Conservation (phyloP, 2,329 filamentous ascomycete genomes). For the Aspergillus intermedius region DNA sequence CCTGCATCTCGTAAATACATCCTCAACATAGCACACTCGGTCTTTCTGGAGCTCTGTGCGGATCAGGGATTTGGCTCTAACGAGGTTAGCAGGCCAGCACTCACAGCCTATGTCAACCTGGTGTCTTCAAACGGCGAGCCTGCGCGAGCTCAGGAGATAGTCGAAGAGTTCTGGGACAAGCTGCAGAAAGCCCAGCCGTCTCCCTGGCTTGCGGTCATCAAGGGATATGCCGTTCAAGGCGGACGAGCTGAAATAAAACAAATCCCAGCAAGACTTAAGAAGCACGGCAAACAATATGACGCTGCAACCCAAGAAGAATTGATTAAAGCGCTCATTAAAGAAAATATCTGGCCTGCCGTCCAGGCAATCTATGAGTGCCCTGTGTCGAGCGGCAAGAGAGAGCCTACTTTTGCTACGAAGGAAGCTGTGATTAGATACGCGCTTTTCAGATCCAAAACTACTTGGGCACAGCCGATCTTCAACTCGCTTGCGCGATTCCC, state of each 20-base stretch:
- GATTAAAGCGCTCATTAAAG: conserved; percentile 56
- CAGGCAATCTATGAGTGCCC: conserved; percentile 62
- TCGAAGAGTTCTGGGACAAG: conserved; percentile 37
- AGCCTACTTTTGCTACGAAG: conserved; percentile 44
- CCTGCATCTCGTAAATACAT: conserved; percentile 32
- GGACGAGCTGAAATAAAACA: conserved; percentile 52
- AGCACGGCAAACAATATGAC: conserved; percentile 46
- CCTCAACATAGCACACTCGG: conserved; percentile 34
- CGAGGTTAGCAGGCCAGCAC: conserved; percentile 30
- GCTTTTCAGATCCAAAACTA: conserved; percentile 51
- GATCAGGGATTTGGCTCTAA: conserved; percentile 37
- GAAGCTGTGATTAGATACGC: conserved; percentile 55
- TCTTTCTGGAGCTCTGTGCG: conserved; percentile 32
- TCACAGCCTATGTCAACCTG: conserved; percentile 44
- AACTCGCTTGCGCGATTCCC: conserved; percentile 39
- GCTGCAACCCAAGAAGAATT: conserved; percentile 44
- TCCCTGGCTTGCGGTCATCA: conserved; percentile 48
- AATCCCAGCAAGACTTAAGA: conserved; percentile 49
- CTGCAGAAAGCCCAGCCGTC: conserved; percentile 23
- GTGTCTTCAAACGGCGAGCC: conserved; percentile 52
- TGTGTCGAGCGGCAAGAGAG: conserved; percentile 33
- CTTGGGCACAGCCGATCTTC: conserved; percentile 59
- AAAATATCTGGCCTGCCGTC: conserved; percentile 53
- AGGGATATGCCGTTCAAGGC: conserved; percentile 56
- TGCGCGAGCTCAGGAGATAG: conserved; percentile 45